Percentiles rank a stretch among this genome's conserved stretches.
These are phyloP conservation scores for Fusarium sacchari DNA, from an alignment of 2,329 filamentous ascomycete genomes.

Conservation along the genomic window DNA sequence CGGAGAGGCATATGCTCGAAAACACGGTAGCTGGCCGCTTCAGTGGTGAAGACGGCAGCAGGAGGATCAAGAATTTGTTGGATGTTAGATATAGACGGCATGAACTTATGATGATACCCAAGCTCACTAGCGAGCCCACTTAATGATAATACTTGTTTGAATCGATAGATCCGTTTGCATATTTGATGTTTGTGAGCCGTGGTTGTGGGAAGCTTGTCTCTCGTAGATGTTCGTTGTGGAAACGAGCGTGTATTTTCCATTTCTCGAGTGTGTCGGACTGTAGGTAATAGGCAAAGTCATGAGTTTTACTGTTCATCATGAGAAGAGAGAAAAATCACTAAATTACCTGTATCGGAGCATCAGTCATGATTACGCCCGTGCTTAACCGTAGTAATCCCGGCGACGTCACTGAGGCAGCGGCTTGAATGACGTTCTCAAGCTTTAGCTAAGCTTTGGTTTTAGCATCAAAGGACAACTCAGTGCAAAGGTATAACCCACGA, in stretches of 20 bases:
- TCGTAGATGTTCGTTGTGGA: background rate
- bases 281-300: background rate
- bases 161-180: background rate
- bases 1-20: conserved; percentile 15
- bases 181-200: conserved; percentile 18
- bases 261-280: background rate
- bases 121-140: conserved; percentile 2
- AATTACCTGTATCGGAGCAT: background rate
- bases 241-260: background rate
- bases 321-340: background rate
- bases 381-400: conserved; percentile 43
- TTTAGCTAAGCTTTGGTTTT: conserved; percentile 19
- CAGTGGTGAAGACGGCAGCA: conserved; percentile 1
- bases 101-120: conserved; percentile 32
- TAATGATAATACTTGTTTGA: conserved; percentile 26
- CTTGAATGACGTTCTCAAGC: conserved; percentile 41
- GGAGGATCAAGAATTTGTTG: background rate
- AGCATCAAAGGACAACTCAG: background rate
- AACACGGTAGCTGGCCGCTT: conserved; percentile 23
- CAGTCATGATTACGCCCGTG: background rate
- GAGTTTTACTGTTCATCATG: background rate
- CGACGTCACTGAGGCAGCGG: conserved; percentile 40
- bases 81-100: conserved; percentile 10
- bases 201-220: background rate
- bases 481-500: background rate